These are phyloP conservation scores for Jacaranda copaia DNA, from an alignment of 257 asterid genomes.

Conservation along the genomic window DNA sequence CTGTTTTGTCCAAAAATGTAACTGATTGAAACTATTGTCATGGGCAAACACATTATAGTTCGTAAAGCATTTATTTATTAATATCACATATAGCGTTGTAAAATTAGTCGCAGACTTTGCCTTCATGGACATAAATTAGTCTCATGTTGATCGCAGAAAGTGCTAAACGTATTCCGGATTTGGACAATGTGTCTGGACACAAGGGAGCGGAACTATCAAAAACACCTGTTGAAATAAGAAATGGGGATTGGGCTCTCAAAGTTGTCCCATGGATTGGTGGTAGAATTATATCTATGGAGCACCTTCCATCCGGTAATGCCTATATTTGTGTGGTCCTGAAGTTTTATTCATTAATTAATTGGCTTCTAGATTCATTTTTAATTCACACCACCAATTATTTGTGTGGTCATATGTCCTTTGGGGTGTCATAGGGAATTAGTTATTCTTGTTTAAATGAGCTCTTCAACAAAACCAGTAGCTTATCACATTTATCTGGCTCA, in stretches of 20 bases:
- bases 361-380: not conserved
- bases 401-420: too few relatives aligned
- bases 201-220: slow-evolving; percentile 78
- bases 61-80: too few relatives aligned
- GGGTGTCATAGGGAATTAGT: too few relatives aligned
- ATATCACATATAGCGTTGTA: not conserved
- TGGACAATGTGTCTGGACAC: slow-evolving; percentile 62
- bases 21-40: not conserved
- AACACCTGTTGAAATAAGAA: slow-evolving; percentile 76
- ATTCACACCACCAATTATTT: not conserved
- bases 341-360: slow-evolving; percentile 18
- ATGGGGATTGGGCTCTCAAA: slow-evolving; percentile 88
- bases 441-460: too few relatives aligned
- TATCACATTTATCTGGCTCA: too few relatives aligned
- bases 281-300: slow-evolving; percentile 93
- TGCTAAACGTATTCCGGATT: slow-evolving; percentile 71
- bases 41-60: not conserved
- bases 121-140: slow-evolving; percentile 22
- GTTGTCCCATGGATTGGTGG: slow-evolving; percentile 98
- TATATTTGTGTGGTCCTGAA: slow-evolving; percentile 1
- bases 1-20: not conserved
- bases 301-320: slow-evolving; percentile 81
- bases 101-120: slow-evolving; percentile 17
- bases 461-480: too few relatives aligned
- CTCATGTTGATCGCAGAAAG: slow-evolving; percentile 59